Evolutionary conservation across 2,329 filamentous ascomycete genomes (phyloP).

Genomic region (Trichoderma brevicompactum): DNA sequence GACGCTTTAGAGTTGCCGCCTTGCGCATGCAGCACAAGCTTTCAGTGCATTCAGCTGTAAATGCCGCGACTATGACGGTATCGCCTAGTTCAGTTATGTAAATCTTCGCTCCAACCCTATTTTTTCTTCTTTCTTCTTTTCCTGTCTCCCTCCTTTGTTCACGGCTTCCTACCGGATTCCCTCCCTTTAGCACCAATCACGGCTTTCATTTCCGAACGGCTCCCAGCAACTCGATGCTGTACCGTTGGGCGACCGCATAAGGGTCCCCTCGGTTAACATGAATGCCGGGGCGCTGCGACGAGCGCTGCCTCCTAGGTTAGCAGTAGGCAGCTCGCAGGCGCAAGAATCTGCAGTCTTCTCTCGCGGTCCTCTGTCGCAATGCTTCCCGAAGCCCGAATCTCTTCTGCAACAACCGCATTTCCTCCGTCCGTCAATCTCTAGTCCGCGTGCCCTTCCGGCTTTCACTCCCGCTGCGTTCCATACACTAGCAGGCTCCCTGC

Average conservation of each 20-base stretch:
- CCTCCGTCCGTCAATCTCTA: neutral
- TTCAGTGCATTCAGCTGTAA: slow-evolving; percentile 34
- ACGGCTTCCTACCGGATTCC: slow-evolving; percentile 5
- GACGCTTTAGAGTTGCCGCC: slow-evolving; percentile 13
- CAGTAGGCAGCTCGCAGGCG: slow-evolving; percentile 37
- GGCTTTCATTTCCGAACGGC: slow-evolving; percentile 23
- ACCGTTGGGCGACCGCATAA: slow-evolving; percentile 34
- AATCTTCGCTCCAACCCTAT: slow-evolving; percentile 24
- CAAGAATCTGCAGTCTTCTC: slow-evolving; percentile 35
- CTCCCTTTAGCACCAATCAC: slow-evolving; percentile 1
- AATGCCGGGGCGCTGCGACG: slow-evolving; percentile 55
- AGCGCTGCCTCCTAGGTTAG: slow-evolving; percentile 54
- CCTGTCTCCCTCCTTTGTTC: neutral
- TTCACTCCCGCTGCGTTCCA: slow-evolving; percentile 24
- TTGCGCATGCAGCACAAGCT: slow-evolving; percentile 12
- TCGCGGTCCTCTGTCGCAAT: slow-evolving; percentile 33
- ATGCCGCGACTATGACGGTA: slow-evolving; percentile 44
- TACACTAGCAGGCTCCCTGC: slow-evolving; percentile 6
- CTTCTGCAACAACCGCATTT: neutral
- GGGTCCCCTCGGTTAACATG: slow-evolving; percentile 44
- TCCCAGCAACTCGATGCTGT: slow-evolving; percentile 39
- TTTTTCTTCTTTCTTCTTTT: slow-evolving; percentile 8
- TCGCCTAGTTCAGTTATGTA: slow-evolving; percentile 30
- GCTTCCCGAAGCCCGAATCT: slow-evolving; percentile 7
- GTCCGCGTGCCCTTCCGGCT: neutral